phyloP scores from a whole-genome alignment of 768 basidiomycete genomes.

The Phallus indusiatus region DNA sequence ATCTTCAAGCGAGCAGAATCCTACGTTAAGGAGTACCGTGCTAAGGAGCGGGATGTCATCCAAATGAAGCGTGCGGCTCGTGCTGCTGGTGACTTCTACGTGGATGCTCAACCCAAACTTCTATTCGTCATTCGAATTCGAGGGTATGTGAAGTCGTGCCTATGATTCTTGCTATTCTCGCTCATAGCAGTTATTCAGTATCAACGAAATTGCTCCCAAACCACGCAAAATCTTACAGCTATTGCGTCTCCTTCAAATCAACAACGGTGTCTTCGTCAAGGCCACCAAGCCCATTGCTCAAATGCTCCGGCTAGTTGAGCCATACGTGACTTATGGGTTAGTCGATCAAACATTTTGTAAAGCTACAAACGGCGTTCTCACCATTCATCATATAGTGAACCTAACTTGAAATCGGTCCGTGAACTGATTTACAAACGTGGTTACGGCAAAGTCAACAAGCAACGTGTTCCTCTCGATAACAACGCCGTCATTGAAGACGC shows the following conservation, averaged over 20 bases:
- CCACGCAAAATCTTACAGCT: constrained; percentile 99
- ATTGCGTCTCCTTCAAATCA: constrained; percentile 97
- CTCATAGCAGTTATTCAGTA: constrained; percentile 41
- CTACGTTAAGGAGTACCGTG: constrained; percentile 94
- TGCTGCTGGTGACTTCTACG: constrained; percentile 91
- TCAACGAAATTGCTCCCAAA: constrained; percentile 99
- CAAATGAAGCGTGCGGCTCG: constrained; percentile 90
- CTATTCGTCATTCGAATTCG: constrained; percentile 97
- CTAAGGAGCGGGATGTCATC: constrained; percentile 93
- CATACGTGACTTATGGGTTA: constrained; percentile 94
- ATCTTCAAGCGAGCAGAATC: constrained; percentile 99
- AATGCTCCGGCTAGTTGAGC: constrained; percentile 97
- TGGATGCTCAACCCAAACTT: constrained; percentile 92
- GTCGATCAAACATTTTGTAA: constrained; percentile 18
- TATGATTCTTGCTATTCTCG: background rate
- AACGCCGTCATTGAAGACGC: constrained; percentile 86
- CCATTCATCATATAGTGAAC: constrained; percentile 80
- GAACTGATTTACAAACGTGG: constrained; percentile 99
- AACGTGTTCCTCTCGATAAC: constrained; percentile 90
- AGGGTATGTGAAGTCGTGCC: constrained; percentile 56
- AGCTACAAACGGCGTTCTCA: background rate
- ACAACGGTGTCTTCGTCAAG: constrained; percentile 98
- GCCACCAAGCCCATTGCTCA: constrained; percentile 93
- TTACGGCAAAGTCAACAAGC: constrained; percentile 96
- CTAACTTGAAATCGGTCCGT: constrained; percentile 93